Percentiles rank a stretch among this genome's conserved stretches.
Evolutionary conservation across 179 eudicot genomes (phyloP).

Genomic region (Vitellaria paradoxa): DNA sequence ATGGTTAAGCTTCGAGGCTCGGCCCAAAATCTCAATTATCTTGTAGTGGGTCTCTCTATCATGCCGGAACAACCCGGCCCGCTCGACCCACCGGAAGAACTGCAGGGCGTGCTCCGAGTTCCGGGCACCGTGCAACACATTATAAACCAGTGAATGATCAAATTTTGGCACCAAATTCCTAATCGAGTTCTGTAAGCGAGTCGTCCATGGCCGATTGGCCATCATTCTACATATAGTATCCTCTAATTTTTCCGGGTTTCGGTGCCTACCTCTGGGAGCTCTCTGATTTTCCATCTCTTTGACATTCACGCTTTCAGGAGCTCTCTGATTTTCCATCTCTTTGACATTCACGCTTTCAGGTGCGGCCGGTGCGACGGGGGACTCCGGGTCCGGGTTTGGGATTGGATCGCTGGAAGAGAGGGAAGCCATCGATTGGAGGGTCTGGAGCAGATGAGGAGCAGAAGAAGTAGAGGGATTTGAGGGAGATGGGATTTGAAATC

Average conservation of each 20-base stretch:
- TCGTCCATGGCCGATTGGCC: constrained; percentile 88
- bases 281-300: constrained; percentile 22
- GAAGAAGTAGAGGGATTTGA: constrained; percentile 34
- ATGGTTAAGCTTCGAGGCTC: constrained; percentile 71
- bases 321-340: constrained; percentile 23
- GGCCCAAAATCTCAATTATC: constrained; percentile 68
- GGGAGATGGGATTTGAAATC: constrained; percentile 26
- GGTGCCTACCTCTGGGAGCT: constrained; percentile 42
- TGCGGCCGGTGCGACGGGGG: constrained; percentile 5
- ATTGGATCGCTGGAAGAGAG: constrained; percentile 11
- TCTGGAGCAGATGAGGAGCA: constrained; percentile 39
- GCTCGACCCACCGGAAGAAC: constrained; percentile 90
- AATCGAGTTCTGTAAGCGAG: constrained; percentile 88
- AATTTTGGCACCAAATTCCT: constrained; percentile 65
- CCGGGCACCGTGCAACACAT: constrained; percentile 57
- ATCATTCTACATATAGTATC: constrained; percentile 79
- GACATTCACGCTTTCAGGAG: constrained; percentile 16
- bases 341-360: constrained; percentile 14
- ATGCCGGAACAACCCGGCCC: constrained; percentile 59
- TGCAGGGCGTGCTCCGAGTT: constrained; percentile 73
- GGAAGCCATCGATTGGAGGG: constrained; percentile 18
- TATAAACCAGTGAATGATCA: constrained; percentile 60
- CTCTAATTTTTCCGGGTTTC: constrained; percentile 64
- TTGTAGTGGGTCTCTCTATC: constrained; percentile 61
- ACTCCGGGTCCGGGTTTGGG: constrained; percentile 19